Evolutionary conservation across 129 eudicot genomes (phyloP).

Genomic region (Tagetes patula): DNA sequence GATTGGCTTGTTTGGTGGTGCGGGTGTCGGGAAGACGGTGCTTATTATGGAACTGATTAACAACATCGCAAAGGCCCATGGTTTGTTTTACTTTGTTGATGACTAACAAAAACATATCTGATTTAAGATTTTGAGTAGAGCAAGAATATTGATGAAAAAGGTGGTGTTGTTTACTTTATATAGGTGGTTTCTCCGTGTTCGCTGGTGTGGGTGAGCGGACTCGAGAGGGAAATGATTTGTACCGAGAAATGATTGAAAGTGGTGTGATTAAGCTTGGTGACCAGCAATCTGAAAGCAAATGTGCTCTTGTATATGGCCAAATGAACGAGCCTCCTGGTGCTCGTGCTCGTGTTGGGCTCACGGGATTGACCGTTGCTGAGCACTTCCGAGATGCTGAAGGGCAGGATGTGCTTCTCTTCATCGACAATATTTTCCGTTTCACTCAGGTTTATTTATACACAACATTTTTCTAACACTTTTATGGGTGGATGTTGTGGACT

Average conservation of each 20-base stretch:
- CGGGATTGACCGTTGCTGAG: conserved; percentile 96
- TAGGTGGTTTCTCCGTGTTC: conserved; percentile 99
- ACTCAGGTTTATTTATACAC: conserved; percentile 63
- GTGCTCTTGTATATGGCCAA: conserved; percentile 98
- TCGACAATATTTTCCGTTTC: conserved; percentile 96
- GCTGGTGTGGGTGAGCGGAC: conserved; percentile 99
- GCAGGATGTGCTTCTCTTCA: conserved; percentile 91
- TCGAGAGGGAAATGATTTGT: conserved; percentile 97
- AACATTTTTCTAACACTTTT: background rate
- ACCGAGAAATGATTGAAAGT: conserved; percentile 97
- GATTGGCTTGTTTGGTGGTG: conserved; percentile 98
- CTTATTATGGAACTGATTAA: conserved; percentile 97
- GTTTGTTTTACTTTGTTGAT: conserved; percentile 34
- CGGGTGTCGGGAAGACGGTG: conserved; percentile 98
- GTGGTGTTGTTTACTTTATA: conserved; percentile 10
- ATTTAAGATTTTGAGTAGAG: background rate
- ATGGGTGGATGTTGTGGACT: background rate
- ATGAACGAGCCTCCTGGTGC: conserved; percentile 99
- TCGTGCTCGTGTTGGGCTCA: conserved; percentile 99
- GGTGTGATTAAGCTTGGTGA: conserved; percentile 98
- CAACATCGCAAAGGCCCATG: conserved; percentile 98
- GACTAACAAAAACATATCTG: too few relatives aligned
- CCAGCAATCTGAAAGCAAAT: conserved; percentile 93
- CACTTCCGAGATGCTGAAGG: conserved; percentile 99
- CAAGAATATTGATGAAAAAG: background rate